Evolutionary conservation across 2,329 filamentous ascomycete species (phyloP).

Genomic region (Leptosphaerulina australis): DNA sequence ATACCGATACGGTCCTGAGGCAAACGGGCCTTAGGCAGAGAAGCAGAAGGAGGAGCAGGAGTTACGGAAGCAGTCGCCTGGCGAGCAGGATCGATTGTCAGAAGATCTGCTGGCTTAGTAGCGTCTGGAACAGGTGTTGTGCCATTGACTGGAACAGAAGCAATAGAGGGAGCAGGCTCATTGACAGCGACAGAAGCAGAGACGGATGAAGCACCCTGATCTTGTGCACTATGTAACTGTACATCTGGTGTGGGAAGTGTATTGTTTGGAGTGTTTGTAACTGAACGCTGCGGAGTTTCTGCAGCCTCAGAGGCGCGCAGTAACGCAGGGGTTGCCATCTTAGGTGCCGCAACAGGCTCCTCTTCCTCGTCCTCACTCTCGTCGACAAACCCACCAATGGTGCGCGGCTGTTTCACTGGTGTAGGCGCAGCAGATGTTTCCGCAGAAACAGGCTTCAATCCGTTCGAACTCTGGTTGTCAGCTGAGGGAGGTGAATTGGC

Average conservation of each 20-base stretch:
- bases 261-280: slow-evolving; percentile 63
- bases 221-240: slow-evolving; percentile 65
- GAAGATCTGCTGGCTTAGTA: slow-evolving; percentile 43
- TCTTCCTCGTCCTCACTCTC: slow-evolving; percentile 66
- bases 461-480: slow-evolving; percentile 28
- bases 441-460: slow-evolving; percentile 32
- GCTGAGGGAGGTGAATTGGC: slow-evolving; percentile 35
- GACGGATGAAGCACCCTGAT: slow-evolving; percentile 53
- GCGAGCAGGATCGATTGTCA: slow-evolving; percentile 41
- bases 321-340: slow-evolving; percentile 56
- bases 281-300: slow-evolving; percentile 59
- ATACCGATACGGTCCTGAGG: slow-evolving; percentile 77
- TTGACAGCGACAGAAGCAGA: slow-evolving; percentile 49
- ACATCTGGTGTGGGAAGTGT: slow-evolving; percentile 62
- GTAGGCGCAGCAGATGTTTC: slow-evolving; percentile 38
- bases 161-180: slow-evolving; percentile 57
- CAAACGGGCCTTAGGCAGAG: slow-evolving; percentile 59
- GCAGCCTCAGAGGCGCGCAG: slow-evolving; percentile 57
- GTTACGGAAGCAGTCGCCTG: slow-evolving; percentile 50
- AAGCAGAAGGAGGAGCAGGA: slow-evolving; percentile 37
- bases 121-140: slow-evolving; percentile 46
- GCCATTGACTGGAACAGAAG: slow-evolving; percentile 57
- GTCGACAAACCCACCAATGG: slow-evolving; percentile 66
- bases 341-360: slow-evolving; percentile 53
- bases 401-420: slow-evolving; percentile 55